Conservation (phyloP, 257 asterid species). For the Solanum medicagineum region DNA sequence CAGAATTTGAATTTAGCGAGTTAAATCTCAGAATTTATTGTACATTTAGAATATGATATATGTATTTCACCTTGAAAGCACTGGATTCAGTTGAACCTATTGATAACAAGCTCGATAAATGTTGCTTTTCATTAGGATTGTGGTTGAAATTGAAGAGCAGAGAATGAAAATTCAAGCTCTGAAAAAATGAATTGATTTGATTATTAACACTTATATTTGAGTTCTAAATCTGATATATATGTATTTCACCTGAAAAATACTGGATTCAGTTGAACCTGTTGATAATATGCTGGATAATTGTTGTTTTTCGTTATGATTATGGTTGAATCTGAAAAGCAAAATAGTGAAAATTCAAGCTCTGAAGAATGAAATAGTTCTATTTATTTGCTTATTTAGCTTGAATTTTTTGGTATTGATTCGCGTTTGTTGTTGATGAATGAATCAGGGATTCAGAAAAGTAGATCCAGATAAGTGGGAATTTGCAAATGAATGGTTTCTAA, state of each 20-base stretch:
- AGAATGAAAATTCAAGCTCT: neutral
- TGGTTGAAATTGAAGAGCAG: neutral
- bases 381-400: neutral
- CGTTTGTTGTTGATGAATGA: neutral
- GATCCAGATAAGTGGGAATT: slow-evolving; percentile 91
- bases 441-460: slow-evolving; percentile 73
- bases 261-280: neutral
- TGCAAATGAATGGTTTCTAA: slow-evolving; percentile 81
- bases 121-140: neutral
- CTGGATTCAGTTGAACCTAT: neutral
- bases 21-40: too few relatives aligned
- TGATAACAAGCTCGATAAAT: too few relatives aligned
- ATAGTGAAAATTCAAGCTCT: neutral
- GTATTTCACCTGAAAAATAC: neutral
- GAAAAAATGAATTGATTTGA: neutral
- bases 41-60: neutral
- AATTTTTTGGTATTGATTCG: neutral
- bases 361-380: neutral
- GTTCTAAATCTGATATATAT: neutral
- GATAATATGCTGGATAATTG: neutral
- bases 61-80: neutral
- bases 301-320: neutral
- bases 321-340: neutral
- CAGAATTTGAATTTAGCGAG: neutral
- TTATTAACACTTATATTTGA: neutral